Conservation (phyloP, 768 basidiomycete species). For the Stropharia rugosoannulata region DNA sequence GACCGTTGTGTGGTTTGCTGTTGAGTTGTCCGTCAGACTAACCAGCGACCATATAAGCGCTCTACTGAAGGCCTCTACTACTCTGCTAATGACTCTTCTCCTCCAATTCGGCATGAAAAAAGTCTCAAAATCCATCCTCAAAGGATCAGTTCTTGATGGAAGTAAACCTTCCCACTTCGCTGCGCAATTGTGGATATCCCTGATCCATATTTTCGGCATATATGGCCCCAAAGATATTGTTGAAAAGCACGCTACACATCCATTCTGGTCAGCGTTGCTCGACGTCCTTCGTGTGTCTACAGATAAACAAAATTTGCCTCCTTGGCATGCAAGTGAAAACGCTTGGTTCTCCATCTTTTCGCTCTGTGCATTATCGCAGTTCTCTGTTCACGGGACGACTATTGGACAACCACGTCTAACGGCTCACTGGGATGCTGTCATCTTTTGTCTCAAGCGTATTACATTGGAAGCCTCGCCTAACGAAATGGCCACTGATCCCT, state of each 20-base stretch:
- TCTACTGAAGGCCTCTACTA: slow-evolving; percentile 28
- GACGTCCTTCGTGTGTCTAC: slow-evolving; percentile 15
- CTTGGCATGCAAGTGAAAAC: slow-evolving; percentile 54
- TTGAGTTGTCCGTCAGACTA: slow-evolving; percentile 54
- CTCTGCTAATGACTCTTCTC: slow-evolving; percentile 48
- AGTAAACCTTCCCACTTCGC: slow-evolving; percentile 39
- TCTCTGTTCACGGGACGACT: slow-evolving; percentile 53
- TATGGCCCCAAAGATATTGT: slow-evolving; percentile 14
- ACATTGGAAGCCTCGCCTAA: slow-evolving; percentile 47
- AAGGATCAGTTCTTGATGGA: slow-evolving; percentile 33
- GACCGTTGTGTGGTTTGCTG: slow-evolving; percentile 57
- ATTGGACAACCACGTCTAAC: slow-evolving; percentile 36
- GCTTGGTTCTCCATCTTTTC: slow-evolving; percentile 73
- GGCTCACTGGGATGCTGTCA: slow-evolving; percentile 67
- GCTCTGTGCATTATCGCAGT: slow-evolving; percentile 76
- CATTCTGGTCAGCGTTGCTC: slow-evolving; percentile 47
- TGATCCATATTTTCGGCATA: slow-evolving; percentile 56
- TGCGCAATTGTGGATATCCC: slow-evolving; percentile 72
- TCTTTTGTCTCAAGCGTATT: slow-evolving; percentile 56
- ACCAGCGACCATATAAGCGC: slow-evolving; percentile 7
- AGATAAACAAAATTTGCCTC: slow-evolving; percentile 17
- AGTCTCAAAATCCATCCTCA: slow-evolving; percentile 38
- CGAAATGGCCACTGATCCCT: slow-evolving; percentile 28
- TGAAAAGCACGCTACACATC: slow-evolving; percentile 21
- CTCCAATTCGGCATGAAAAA: slow-evolving; percentile 51